Conservation (phyloP, 2,329 filamentous ascomycete genomes). For the Ambrosiella beaveri region DNA sequence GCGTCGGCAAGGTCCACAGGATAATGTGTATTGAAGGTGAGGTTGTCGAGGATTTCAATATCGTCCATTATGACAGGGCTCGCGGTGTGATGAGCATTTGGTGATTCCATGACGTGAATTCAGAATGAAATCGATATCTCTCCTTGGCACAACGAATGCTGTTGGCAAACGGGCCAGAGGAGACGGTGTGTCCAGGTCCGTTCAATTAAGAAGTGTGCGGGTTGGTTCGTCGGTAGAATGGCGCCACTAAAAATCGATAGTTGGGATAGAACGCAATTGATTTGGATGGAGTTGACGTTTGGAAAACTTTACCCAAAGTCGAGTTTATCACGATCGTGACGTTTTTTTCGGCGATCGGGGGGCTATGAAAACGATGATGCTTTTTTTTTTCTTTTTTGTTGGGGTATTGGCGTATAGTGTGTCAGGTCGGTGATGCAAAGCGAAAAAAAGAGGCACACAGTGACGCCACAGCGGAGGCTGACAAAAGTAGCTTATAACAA, state of each 20-base stretch:
- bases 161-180: slow-evolving; percentile 7
- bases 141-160: slow-evolving; percentile 1
- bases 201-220: not conserved
- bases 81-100: slow-evolving; percentile 8
- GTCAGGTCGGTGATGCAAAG: not conserved
- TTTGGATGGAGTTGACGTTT: no score
- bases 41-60: slow-evolving; percentile 6
- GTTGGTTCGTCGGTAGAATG: not conserved
- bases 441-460: not conserved
- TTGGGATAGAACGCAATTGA: no score
- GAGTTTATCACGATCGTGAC: no score
- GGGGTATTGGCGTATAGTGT: not conserved
- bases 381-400: not conserved
- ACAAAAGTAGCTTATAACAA: not conserved
- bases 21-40: slow-evolving; percentile 11
- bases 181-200: not conserved
- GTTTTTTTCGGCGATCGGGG: not conserved
- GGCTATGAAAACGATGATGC: not conserved
- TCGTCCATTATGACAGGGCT: slow-evolving; percentile 13
- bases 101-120: slow-evolving; percentile 10
- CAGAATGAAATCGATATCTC: not conserved
- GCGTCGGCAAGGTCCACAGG: slow-evolving; percentile 7
- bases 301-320: no score
- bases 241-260: not conserved
- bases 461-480: not conserved